Conservation (phyloP, 768 basidiomycete species). For the Suillus brevipes region DNA sequence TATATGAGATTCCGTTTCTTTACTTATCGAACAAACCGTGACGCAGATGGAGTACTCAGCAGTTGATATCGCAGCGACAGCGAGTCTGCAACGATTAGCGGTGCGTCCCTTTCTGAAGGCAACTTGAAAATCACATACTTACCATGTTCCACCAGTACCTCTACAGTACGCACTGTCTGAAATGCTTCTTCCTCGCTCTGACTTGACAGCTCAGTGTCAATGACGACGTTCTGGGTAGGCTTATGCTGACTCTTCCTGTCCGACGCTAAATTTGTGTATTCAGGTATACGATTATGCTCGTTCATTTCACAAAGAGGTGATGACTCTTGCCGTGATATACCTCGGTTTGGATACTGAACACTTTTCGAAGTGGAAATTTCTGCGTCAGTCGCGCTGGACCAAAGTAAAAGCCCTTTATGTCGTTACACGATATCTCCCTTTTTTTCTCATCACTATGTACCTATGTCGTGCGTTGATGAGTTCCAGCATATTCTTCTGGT, state of each 20-base stretch:
- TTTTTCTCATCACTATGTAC: background rate
- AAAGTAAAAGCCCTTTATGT: background rate
- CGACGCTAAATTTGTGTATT: background rate
- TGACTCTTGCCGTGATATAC: background rate
- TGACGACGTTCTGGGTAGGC: background rate
- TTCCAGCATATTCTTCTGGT: background rate
- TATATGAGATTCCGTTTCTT: background rate
- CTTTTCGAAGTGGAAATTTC: background rate
- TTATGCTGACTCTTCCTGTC: background rate
- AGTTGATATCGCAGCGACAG: background rate
- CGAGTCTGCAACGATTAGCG: background rate
- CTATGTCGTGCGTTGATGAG: background rate
- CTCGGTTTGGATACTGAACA: background rate
- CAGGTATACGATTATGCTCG: background rate
- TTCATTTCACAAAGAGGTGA: background rate
- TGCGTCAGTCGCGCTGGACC: background rate
- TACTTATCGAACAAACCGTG: background rate
- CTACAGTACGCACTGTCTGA: background rate
- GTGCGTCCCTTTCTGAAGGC: background rate
- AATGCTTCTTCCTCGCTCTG: background rate
- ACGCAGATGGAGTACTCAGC: background rate
- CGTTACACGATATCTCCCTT: background rate
- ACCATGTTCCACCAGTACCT: background rate
- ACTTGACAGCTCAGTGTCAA: background rate
- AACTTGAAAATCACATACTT: background rate